Evolutionary conservation across 2,329 filamentous ascomycete genomes (phyloP).

Genomic region (Pochonia chlamydosporia): DNA sequence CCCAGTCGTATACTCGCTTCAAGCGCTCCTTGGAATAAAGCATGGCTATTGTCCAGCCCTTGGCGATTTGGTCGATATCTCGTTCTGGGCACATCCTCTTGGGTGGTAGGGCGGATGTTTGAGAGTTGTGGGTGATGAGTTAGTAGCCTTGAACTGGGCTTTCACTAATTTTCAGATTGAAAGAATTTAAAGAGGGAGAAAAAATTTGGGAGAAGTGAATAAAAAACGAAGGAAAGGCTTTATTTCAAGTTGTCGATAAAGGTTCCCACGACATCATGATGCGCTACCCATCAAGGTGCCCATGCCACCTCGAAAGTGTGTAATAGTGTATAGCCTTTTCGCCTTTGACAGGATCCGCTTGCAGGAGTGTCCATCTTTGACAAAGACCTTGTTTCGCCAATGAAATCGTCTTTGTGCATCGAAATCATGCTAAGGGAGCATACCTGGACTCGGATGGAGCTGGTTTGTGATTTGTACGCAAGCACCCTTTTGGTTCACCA

Average conservation of each 20-base stretch:
- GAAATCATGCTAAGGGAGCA: background rate
- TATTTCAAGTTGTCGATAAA: background rate
- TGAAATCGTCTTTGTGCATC: background rate
- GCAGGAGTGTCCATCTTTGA: background rate
- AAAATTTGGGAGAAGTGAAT: background rate
- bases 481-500: background rate
- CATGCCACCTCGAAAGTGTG: background rate
- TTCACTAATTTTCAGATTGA: background rate
- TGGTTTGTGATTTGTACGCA: background rate
- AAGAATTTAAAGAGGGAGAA: background rate
- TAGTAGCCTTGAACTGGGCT: background rate
- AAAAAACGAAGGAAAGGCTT: background rate
- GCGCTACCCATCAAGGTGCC: background rate
- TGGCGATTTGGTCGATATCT: conserved; percentile 28
- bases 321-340: background rate
- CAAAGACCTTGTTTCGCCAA: background rate
- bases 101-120: background rate
- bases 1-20: conserved; percentile 23
- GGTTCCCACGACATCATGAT: background rate
- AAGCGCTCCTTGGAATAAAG: conserved; percentile 28
- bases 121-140: no score
- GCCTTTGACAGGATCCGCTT: background rate
- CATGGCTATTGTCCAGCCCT: conserved; percentile 33
- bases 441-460: background rate
- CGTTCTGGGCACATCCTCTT: conserved; percentile 20